phyloP scores from a whole-genome alignment of 176 grass and related monocot genomes.

The Pontederia crassipes region DNA sequence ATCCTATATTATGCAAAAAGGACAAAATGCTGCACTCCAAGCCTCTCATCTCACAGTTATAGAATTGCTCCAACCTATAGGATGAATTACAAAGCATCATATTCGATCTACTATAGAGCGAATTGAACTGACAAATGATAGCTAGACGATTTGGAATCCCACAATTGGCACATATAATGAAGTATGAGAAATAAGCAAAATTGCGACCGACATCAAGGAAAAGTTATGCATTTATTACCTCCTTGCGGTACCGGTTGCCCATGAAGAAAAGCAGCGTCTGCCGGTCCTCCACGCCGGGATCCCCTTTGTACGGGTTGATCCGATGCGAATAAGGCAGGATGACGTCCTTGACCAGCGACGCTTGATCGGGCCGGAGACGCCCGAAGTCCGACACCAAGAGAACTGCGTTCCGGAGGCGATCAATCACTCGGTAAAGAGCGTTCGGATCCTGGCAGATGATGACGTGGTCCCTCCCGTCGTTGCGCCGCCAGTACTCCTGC shows the following conservation, averaged over 20 bases:
- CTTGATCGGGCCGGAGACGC: slow-evolving; percentile 52
- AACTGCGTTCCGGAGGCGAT: slow-evolving; percentile 59
- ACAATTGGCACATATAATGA: too few species aligned
- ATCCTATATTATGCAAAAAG: too few species aligned
- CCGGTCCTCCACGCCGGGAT: slow-evolving; percentile 35
- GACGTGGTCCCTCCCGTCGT: slow-evolving; percentile 69
- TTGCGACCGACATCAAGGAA: neutral
- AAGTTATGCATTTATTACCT: slow-evolving; percentile 27
- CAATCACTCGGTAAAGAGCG: slow-evolving; percentile 57
- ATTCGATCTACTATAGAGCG: too few species aligned
- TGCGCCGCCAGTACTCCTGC: slow-evolving; percentile 62
- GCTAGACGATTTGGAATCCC: too few species aligned
- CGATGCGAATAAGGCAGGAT: slow-evolving; percentile 86
- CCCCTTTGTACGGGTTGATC: slow-evolving; percentile 67
- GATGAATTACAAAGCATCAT: too few species aligned
- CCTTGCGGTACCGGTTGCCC: slow-evolving; percentile 91
- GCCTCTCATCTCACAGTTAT: too few species aligned
- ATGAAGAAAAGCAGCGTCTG: slow-evolving; percentile 83
- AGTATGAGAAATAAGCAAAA: too few species aligned
- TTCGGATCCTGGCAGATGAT: slow-evolving; percentile 96
- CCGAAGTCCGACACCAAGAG: slow-evolving; percentile 93
- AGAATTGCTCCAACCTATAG: too few species aligned
- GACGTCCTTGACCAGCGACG: slow-evolving; percentile 84
- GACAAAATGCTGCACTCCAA: too few species aligned
- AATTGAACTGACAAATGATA: too few species aligned